Base-by-base conservation (phyloP, 2,329 filamentous ascomycete genomes). In the Paracamarosporium sp. region DNA sequence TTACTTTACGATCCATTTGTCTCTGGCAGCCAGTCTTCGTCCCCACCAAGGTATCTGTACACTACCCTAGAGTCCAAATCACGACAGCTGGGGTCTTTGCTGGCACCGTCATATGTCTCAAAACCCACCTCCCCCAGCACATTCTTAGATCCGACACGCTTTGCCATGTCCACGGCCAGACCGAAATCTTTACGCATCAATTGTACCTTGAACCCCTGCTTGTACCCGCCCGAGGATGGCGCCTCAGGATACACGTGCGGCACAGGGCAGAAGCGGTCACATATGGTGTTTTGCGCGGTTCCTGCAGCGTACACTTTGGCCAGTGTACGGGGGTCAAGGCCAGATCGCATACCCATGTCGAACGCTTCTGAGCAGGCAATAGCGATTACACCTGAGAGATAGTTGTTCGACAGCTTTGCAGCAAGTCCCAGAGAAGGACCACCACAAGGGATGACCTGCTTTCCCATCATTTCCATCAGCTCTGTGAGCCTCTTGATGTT, bases 401-500 rank as follows among this genome's bases (percentile, higher is more conserved):
- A 88, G 64, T 88, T 88, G 66, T 88, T 88, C 53, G 81, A 85
- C 5, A 88, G 73, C 70, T 88, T 88, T 0, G 85, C 84, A 0
- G 83, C 81, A 3, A 88, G 79, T 0, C 86, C 85, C 0, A 86
- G 76, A 0, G 81, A 82, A 0, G 83, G 80, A 0, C 80, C 83
- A 3, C 85, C 85, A 62, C 85, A 88, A 4, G 83, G 76, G 48
- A 88, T 82, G 38, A 86, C 73, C 50, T 82, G 76, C 43, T 77
- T 77, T 27, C 85, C 85, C 82, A 88, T 86, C 40, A 81, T 70
- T 12, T 73, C 61, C 25, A 86, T 71, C 5, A 87, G 64, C 20
- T 67, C 57, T n/a, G 71, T 75, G 7, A 87, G 68, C 5, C 73
- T 74, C 11, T 73, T 59, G 9, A 84, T 61, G 54, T 84, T 80